Conservation (phyloP, 176 grass and related monocot genomes). For the Carex kokanica region DNA sequence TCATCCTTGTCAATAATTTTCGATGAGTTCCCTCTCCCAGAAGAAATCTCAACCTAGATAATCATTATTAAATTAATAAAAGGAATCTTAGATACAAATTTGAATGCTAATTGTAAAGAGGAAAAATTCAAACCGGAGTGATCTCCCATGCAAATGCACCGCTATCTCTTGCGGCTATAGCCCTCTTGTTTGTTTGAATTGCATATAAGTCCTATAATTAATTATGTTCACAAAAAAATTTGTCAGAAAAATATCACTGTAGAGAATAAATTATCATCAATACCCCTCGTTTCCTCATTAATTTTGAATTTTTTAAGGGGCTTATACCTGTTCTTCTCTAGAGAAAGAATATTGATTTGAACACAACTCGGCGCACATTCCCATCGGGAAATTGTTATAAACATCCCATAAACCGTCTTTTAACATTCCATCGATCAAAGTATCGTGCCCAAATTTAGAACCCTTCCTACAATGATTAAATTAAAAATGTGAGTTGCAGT, state of each 20-base stretch:
- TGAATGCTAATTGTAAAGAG: not conserved
- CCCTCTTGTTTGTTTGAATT: conserved; percentile 75
- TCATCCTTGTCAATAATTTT: conserved; percentile 83
- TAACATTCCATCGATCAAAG: conserved; percentile 77
- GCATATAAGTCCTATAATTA: conserved; percentile 72
- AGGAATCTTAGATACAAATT: not conserved
- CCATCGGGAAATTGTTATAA: conserved; percentile 86
- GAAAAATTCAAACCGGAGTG: conserved; percentile 43
- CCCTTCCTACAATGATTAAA: conserved; percentile 51
- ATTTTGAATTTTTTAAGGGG: not conserved
- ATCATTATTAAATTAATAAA: conserved; percentile 13
- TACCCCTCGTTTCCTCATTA: not conserved
- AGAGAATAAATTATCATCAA: not conserved
- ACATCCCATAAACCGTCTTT: conserved; percentile 97
- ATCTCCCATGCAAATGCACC: conserved; percentile 90
- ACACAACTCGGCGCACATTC: conserved; percentile 89
- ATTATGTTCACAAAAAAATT: not conserved
- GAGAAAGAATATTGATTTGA: conserved; percentile 53
- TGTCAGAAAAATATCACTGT: not conserved
- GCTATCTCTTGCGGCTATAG: conserved; percentile 54
- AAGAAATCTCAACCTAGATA: conserved; percentile 72
- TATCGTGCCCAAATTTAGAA: conserved; percentile 77
- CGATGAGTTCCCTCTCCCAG: conserved; percentile 67
- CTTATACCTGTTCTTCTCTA: conserved; percentile 72
- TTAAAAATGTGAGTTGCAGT: not conserved